Percentiles rank a stretch among this genome's conserved stretches.
Conservation (phyloP, 768 basidiomycete species). For the Amylocystis lapponica region DNA sequence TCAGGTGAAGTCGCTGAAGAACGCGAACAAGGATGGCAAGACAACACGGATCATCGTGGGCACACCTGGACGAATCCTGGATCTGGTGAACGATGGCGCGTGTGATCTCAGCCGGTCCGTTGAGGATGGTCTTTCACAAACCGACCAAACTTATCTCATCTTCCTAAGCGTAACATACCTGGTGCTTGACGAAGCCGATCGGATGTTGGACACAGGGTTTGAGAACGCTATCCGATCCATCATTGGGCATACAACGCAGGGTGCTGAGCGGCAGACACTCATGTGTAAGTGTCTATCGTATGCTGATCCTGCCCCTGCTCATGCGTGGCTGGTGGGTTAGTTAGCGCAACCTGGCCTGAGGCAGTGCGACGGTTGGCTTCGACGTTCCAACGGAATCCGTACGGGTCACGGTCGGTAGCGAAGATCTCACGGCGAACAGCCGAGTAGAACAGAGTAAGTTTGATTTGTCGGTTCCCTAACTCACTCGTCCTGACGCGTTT, state of each 20-base stretch:
- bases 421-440: slow-evolving; percentile 91
- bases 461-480: slow-evolving; percentile 21
- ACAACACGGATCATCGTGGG: slow-evolving; percentile 81
- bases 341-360: slow-evolving; percentile 99
- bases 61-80: slow-evolving; percentile 90
- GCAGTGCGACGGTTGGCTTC: slow-evolving; percentile 83
- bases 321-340: slow-evolving; percentile 22
- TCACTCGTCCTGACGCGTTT: not conserved
- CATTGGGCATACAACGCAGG: slow-evolving; percentile 67
- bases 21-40: slow-evolving; percentile 43
- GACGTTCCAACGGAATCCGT: slow-evolving; percentile 80
- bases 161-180: slow-evolving; percentile 72
- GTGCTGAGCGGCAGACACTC: slow-evolving; percentile 77
- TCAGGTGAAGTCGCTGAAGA: slow-evolving; percentile 67
- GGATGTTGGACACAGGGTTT: slow-evolving; percentile 98
- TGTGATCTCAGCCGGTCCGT: slow-evolving; percentile 76
- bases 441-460: slow-evolving; percentile 93
- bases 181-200: slow-evolving; percentile 95
- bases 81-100: slow-evolving; percentile 82
- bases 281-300: slow-evolving; percentile 61
- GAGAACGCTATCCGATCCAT: slow-evolving; percentile 96
- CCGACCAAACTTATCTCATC: not conserved
- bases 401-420: slow-evolving; percentile 90
- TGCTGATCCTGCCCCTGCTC: not conserved
- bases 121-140: no score